Evolutionary conservation across 2,329 filamentous ascomycete genomes (phyloP), one percentile per base, ranked within the genome.

Genomic region (Calonectria honghensis): DNA sequence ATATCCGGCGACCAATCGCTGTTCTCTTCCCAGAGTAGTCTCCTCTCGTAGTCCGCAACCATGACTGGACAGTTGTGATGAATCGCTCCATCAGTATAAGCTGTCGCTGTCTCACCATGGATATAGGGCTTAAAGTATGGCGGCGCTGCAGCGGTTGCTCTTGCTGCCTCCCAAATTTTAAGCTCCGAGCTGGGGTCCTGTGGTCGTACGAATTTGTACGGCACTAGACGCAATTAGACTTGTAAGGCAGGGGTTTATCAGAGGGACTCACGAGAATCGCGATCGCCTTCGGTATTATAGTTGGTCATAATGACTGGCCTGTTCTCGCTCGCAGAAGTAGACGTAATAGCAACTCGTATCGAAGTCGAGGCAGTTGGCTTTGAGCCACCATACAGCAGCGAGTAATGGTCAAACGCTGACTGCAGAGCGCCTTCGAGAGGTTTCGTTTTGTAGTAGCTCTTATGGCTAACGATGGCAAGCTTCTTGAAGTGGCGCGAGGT

Each of bases 81-180:
- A 31, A 71, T 65, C 7, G 68, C 68, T 0, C 68, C 68, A 54
- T 71, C 68, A 14, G 68, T 57, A 32, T 68, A 73, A 14, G 41
- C 52, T 14, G 45, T 41, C 64, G 52, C 45, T 20, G 65, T 68
- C 11, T 64, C 37, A 13, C n/a, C 13, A 20, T 73, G 54, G n/a
- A 73, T 10, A 31, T 68, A 73, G 2, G 70, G 18, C n/a, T 73
- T 69, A 50, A 75, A 75, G 27, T 69, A 75, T 4, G 64, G 54
- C 3, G 73, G 69, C 27, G 73, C 65, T 14, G 72, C 72, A 13
- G 67, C 52, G 14, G 72, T 74, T 41, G 72, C 72, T 31, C 72
- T 52, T 32, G 73, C 73, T 61, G 73, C 73, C 59, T 75, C 73
- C 73, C 73, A 72, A 24, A 73, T 65, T 37, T 69, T 73, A 16